Percentiles rank a stretch among this genome's conserved stretches.
These are phyloP conservation scores for Zymoseptoria ardabiliae DNA, from an alignment of 2,329 filamentous ascomycete genomes.

Conservation along the genomic window DNA sequence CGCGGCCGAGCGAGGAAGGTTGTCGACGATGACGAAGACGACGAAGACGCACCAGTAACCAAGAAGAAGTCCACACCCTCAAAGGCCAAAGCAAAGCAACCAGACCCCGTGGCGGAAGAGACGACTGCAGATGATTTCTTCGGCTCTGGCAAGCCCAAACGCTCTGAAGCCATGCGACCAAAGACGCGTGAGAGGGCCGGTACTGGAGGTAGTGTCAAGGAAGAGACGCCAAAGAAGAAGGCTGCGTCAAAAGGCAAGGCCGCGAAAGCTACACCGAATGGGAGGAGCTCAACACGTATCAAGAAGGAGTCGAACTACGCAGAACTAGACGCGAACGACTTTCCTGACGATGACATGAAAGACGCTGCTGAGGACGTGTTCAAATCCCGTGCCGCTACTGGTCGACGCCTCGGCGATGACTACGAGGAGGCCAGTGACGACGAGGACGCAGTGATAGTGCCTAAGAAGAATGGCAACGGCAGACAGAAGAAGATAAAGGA, in stretches of 20 bases:
- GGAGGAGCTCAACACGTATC: slow-evolving; percentile 31
- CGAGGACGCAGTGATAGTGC: slow-evolving; percentile 59
- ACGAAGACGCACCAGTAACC: slow-evolving; percentile 36
- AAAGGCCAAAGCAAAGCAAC: slow-evolving; percentile 54
- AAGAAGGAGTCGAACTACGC: slow-evolving; percentile 39
- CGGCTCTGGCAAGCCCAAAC: slow-evolving; percentile 48
- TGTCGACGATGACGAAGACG: slow-evolving; percentile 74
- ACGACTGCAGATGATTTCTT: slow-evolving; percentile 60
- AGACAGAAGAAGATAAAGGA: slow-evolving; percentile 29
- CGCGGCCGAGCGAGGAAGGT: slow-evolving; percentile 54
- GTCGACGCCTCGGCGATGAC: slow-evolving; percentile 53
- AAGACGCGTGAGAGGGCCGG: slow-evolving; percentile 9
- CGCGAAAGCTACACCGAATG: slow-evolving; percentile 31
- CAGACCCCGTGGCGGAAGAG: slow-evolving; percentile 35
- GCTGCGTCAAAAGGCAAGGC: slow-evolving; percentile 28
- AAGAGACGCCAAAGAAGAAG: slow-evolving; percentile 34
- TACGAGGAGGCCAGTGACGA: slow-evolving; percentile 61
- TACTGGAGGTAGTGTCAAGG: slow-evolving; percentile 13
- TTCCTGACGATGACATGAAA: slow-evolving; percentile 35
- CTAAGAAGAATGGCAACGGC: slow-evolving; percentile 28
- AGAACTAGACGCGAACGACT: slow-evolving; percentile 29
- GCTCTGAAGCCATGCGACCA: slow-evolving; percentile 33
- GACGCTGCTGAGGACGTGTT: slow-evolving; percentile 73
- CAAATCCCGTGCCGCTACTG: slow-evolving; percentile 60
- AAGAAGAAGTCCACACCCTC: slow-evolving; percentile 35